These are phyloP conservation scores for Penicillium crustosum DNA, from an alignment of 2,329 filamentous ascomycete species.

Conservation along the genomic window DNA sequence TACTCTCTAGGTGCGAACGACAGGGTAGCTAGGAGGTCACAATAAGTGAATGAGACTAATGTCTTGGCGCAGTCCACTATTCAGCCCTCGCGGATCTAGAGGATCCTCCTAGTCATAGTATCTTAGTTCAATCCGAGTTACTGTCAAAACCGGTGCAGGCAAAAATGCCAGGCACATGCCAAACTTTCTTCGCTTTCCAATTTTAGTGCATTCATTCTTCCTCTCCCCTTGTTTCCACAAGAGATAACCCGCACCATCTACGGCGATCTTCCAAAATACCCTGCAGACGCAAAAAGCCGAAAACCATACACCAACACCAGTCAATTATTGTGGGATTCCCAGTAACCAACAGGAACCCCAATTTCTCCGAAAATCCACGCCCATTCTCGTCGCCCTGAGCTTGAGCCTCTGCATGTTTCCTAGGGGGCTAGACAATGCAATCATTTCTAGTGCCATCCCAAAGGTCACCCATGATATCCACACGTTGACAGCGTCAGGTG, in stretches of 20 bases:
- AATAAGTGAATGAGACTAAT: neutral
- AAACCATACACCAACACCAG: neutral
- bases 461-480: no score
- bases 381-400: no score
- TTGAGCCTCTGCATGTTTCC: no score
- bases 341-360: neutral
- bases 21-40: neutral
- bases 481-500: no score
- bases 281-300: no score
- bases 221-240: neutral
- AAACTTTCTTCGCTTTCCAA: neutral
- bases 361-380: neutral
- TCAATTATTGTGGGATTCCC: no score
- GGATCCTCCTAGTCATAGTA: neutral
- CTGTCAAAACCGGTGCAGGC: neutral
- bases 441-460: no score
- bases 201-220: no score
- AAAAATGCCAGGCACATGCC: neutral
- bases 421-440: no score
- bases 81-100: neutral
- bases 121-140: neutral
- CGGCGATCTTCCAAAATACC: neutral
- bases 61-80: neutral
- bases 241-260: neutral
- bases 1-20: no score